Evolutionary conservation across 805 yeast species (phyloP).

Genomic region (Starmera dryadoides): DNA sequence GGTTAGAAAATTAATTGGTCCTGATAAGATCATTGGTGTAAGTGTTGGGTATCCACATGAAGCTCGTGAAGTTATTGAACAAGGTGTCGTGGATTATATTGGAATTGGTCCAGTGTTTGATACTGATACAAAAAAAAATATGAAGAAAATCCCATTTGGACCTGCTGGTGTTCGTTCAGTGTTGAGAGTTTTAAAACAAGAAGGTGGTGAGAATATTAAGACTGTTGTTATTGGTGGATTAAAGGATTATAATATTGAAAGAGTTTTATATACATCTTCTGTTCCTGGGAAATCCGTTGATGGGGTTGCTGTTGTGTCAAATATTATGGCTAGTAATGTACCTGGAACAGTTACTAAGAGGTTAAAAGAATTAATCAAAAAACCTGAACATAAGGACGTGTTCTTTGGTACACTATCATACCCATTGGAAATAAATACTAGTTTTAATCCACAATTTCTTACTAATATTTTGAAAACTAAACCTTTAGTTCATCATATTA

Average conservation of each 20-base stretch:
- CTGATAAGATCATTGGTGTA: conserved; percentile 72
- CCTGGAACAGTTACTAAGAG: conserved; percentile 45
- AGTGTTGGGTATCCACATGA: conserved; percentile 60
- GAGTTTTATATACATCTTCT: conserved; percentile 45
- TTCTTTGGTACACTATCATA: not conserved
- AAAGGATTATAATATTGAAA: conserved; percentile 52
- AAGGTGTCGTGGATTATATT: conserved; percentile 57
- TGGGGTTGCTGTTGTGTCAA: conserved; percentile 89
- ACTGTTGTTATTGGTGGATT: conserved; percentile 83
- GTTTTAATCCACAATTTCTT: conserved; percentile 9
- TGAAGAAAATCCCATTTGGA: conserved; percentile 55
- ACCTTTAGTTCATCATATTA: conserved; percentile 81
- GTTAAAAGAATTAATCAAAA: conserved; percentile 23
- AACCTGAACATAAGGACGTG: too few species aligned
- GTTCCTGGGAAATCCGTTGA: conserved; percentile 43
- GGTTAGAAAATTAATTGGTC: conserved; percentile 63
- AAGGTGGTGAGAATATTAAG: conserved; percentile 31
- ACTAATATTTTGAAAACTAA: conserved; percentile 19
- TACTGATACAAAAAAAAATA: conserved; percentile 62
- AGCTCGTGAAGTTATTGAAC: conserved; percentile 39
- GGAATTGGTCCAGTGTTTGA: conserved; percentile 79
- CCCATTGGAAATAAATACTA: not conserved
- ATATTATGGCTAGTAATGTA: conserved; percentile 59
- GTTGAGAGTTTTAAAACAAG: conserved; percentile 36
- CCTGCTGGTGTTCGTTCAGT: conserved; percentile 55